These are phyloP conservation scores for Pestalotiopsis sp. DNA, from an alignment of 2,329 filamentous ascomycete species.

Conservation along the genomic window DNA sequence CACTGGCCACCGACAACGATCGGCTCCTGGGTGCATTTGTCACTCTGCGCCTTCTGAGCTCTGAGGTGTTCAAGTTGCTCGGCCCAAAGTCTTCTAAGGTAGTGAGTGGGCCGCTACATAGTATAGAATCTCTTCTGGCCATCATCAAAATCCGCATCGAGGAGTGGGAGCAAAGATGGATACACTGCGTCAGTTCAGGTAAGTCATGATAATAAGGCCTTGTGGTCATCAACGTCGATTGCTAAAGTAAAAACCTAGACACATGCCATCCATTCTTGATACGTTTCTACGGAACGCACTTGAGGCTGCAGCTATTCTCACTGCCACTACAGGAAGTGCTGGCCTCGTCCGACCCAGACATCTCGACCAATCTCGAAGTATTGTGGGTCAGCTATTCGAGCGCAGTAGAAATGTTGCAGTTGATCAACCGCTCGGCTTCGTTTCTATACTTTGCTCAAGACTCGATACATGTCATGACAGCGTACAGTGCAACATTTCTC, in stretches of 20 bases:
- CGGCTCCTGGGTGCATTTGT: conserved; percentile 38
- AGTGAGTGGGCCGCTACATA: conserved; percentile 17
- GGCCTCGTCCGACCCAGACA: conserved; percentile 19
- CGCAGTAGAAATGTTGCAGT: conserved; percentile 34
- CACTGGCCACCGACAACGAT: conserved; percentile 26
- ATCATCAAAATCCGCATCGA: conserved; percentile 25
- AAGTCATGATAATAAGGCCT: too few relatives aligned
- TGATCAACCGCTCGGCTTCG: conserved; percentile 30
- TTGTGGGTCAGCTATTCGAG: conserved; percentile 33
- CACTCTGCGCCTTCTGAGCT: conserved; percentile 35
- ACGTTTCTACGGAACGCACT: conserved; percentile 39
- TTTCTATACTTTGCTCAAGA: conserved; percentile 41
- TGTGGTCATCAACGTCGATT: too few relatives aligned
- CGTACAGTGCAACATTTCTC: conserved; percentile 40
- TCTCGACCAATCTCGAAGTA: conserved; percentile 28
- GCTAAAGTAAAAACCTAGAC: not conserved
- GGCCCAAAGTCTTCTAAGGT: conserved; percentile 15
- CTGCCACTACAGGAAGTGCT: conserved; percentile 35
- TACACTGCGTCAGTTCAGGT: conserved; percentile 9
- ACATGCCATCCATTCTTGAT: conserved; percentile 37
- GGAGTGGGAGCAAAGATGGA: conserved; percentile 24
- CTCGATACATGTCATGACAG: conserved; percentile 43
- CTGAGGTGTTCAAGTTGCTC: conserved; percentile 31
- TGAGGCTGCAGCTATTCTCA: conserved; percentile 38
- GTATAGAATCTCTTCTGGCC: conserved; percentile 24